Evolutionary conservation across 179 eudicot genomes (phyloP), one percentile per base, ranked within the genome.

Genomic region (Spinacia oleracea): DNA sequence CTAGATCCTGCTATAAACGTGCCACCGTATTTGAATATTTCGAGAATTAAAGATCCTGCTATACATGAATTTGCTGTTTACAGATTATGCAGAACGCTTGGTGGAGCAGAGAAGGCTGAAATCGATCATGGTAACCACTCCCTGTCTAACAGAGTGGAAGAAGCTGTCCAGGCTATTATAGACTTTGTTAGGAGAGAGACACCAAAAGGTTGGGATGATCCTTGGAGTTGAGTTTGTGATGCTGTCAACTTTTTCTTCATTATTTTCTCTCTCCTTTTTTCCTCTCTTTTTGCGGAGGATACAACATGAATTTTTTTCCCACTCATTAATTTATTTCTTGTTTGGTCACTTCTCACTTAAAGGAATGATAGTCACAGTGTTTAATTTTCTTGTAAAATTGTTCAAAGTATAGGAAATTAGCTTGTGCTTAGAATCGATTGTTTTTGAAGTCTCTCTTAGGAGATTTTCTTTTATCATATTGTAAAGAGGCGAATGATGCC

Each of bases 121-220:
- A 86, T 96, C 31, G 91, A 90, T 84, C 72, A 82, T 45, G 99
- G 99, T 79, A 96, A 89, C 84, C 99, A 93, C 82, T 90, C 99
- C 25, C 78, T 96, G 32, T 93, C 98, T 5, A 96, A 96, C 82
- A 87, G 99, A 88, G 92, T 81, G 34, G 88, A 78, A 42, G 99
- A 96, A 83, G 99, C 96, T 75, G 98, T 89, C 21, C 85, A 87
- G 43, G 90, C 94, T 8, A 91, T 96, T 60, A 75, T 91, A 59
- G 88, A 84, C 77, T 91, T 96, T 77, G 86, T 93, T 46, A 90
- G 83, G 74, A 84, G 96, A 81, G 97, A 91, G 40, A 96, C 91
- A 4, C 99, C 97, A 31, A 90, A 82, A 78, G 98, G 98, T 0
- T 96, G 99, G 98, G 99, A 96, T 35, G 99, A 96, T 80, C 99